A percentile compares a stretch with the other conserved stretches of the same genome.
These are phyloP conservation scores for Wickerhamomyces mucosus DNA, from an alignment of 805 yeast genomes.

Conservation along the genomic window DNA sequence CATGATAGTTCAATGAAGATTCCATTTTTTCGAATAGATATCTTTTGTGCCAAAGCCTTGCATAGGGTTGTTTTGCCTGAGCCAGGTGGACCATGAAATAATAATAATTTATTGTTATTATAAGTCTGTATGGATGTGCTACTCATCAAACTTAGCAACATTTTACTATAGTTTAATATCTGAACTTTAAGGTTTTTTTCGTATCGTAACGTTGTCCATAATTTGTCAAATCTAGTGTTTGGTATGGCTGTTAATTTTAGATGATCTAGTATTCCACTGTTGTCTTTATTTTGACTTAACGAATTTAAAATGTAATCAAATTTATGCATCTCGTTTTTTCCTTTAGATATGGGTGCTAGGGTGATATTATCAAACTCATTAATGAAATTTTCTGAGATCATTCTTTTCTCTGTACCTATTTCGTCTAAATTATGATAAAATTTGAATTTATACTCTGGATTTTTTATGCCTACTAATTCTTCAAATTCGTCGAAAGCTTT, in stretches of 20 bases:
- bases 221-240: constrained; percentile 19
- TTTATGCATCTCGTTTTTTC: constrained; percentile 3
- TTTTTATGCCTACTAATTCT: not conserved
- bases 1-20: constrained; percentile 33
- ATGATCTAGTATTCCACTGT: constrained; percentile 10
- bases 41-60: constrained; percentile 30
- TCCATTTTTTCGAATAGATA: constrained; percentile 23
- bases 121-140: constrained; percentile 8
- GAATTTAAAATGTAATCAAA: constrained; percentile 6
- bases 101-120: constrained; percentile 12
- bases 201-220: constrained; percentile 28
- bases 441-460: constrained; percentile 1
- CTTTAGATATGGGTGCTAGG: too few relatives aligned
- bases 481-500: not conserved
- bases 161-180: constrained; percentile 18
- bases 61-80: constrained; percentile 37
- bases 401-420: not conserved
- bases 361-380: constrained; percentile 25
- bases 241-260: constrained; percentile 20
- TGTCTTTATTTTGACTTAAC: too few relatives aligned
- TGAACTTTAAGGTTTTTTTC: constrained; percentile 22
- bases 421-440: constrained; percentile 5
- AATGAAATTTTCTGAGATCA: too few relatives aligned
- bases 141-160: not conserved
- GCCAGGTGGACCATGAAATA: constrained; percentile 37